phyloP scores from a whole-genome alignment of 345 rosid genomes.

The Gossypium herbaceum region DNA sequence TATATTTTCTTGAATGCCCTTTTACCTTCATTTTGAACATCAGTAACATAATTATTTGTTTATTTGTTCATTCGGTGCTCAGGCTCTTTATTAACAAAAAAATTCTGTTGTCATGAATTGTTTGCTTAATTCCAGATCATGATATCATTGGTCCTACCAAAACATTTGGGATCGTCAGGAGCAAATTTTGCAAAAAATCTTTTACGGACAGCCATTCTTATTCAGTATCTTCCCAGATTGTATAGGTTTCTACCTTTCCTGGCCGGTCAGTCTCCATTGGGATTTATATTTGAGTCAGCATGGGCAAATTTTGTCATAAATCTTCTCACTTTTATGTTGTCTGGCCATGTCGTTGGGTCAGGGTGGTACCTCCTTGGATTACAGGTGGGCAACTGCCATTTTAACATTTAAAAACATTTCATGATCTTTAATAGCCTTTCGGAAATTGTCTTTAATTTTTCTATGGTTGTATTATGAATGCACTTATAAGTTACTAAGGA shows the following conservation, averaged over 20 bases:
- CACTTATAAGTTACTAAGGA: background rate
- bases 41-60: background rate
- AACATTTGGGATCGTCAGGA: conserved; percentile 31
- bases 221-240: conserved; percentile 72
- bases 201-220: conserved; percentile 52
- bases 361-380: conserved; percentile 87
- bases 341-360: conserved; percentile 79
- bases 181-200: conserved; percentile 70
- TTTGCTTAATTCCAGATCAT: conserved; percentile 43
- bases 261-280: conserved; percentile 68
- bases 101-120: background rate
- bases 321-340: conserved; percentile 65
- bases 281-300: conserved; percentile 84
- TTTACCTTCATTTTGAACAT: background rate
- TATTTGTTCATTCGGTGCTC: background rate
- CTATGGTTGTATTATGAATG: background rate
- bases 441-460: background rate
- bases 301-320: conserved; percentile 83
- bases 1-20: background rate
- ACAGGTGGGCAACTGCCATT: conserved; percentile 43
- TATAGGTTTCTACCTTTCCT: conserved; percentile 65
- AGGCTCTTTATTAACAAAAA: background rate
- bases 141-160: conserved; percentile 46
- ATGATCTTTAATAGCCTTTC: background rate
- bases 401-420: background rate